phyloP scores from a whole-genome alignment of 257 asterid species.

The Capsicum chinense region DNA sequence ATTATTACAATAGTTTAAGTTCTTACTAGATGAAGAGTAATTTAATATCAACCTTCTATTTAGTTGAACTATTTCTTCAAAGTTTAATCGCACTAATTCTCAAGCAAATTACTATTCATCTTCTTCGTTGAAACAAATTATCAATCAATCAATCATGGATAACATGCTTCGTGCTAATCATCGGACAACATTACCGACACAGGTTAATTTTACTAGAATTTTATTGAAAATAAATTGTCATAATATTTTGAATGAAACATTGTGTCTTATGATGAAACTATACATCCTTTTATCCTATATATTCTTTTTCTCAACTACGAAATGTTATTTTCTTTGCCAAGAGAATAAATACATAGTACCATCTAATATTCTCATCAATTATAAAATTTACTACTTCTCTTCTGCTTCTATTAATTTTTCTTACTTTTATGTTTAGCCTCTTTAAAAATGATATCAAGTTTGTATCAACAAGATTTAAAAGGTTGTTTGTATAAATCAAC shows the following conservation, averaged over 20 bases:
- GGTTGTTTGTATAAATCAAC: too few relatives aligned
- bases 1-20: neutral
- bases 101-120: neutral
- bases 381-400: too few relatives aligned
- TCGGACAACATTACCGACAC: neutral
- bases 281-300: too few relatives aligned
- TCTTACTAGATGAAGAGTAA: neutral
- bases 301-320: neutral
- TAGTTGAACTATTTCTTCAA: neutral
- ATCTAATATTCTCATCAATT: too few relatives aligned
- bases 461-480: too few relatives aligned
- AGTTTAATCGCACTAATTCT: neutral
- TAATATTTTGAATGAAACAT: too few relatives aligned
- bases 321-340: neutral
- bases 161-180: neutral
- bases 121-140: neutral
- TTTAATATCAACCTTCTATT: neutral
- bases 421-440: too few relatives aligned
- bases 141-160: neutral
- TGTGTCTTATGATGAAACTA: too few relatives aligned
- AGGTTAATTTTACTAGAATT: neutral
- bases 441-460: too few relatives aligned
- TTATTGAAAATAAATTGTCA: neutral
- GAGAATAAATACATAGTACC: too few relatives aligned
- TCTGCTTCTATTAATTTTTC: too few relatives aligned